phyloP scores from a whole-genome alignment of 176 grass and related monocot genomes.

The Avena insularis region DNA sequence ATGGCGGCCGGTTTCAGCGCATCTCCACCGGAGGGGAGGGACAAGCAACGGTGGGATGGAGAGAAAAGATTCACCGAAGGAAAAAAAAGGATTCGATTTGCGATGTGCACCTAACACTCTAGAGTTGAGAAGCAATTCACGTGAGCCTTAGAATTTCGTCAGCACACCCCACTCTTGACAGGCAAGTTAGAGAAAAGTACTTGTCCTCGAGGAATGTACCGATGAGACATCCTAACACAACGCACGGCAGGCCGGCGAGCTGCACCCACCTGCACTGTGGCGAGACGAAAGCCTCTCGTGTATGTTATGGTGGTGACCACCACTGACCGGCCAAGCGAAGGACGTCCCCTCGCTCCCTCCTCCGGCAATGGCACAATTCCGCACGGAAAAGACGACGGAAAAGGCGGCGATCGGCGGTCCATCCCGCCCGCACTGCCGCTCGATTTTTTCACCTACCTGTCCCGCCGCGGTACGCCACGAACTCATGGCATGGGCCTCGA shows the following conservation, averaged over 20 bases:
- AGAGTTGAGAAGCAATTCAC: not conserved
- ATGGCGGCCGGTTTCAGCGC: not conserved
- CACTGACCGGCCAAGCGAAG: not conserved
- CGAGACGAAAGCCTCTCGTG: constrained; percentile 30
- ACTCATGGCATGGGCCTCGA: constrained; percentile 36
- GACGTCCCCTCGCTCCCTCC: not conserved
- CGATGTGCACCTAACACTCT: not conserved
- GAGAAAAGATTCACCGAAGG: constrained; percentile 9
- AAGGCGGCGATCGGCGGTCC: constrained; percentile 20
- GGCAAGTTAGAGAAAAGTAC: not conserved
- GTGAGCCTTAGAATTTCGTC: not conserved
- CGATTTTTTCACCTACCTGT: constrained; percentile 35
- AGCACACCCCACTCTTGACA: constrained; percentile 19
- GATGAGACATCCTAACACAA: constrained; percentile 25
- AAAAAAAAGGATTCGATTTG: not conserved
- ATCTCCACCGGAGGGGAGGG: not conserved
- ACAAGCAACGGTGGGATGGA: not conserved
- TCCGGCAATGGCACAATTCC: constrained; percentile 13
- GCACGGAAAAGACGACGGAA: not conserved
- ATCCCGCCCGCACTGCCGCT: constrained; percentile 11
- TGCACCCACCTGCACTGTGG: not conserved
- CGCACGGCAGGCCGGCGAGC: not conserved
- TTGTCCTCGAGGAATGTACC: not conserved
- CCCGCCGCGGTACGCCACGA: constrained; percentile 40
- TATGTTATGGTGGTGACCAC: not conserved